Evolutionary conservation across 352 stramenopile species (phyloP), one percentile per base, ranked within the genome.

Genomic region (Pythium sp.): DNA sequence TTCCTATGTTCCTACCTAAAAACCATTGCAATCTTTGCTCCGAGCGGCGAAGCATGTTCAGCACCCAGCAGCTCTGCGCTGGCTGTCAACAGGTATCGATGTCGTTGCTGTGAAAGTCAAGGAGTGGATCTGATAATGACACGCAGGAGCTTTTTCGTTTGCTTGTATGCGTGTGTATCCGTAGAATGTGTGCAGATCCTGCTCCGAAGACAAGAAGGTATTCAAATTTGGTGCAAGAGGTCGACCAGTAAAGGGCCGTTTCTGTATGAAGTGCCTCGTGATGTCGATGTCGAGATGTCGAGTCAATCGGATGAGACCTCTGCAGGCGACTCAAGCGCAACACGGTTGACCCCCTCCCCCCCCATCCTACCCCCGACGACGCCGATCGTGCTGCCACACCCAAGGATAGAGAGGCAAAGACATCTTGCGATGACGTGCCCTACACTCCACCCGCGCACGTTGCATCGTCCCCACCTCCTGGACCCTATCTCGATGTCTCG

Each of bases 101-200:
- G 14, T 47, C 14, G 15, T 47, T 47, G 14, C 4, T 47, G 3
- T 47, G 12, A 20, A 20, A 47, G 3, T 47, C 38, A n/a, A 47
- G 12, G 38, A 11, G 14, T n/a, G 14, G 38, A 47, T 47, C 14
- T n/a, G 38, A 0, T 15, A 18, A 20, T 47, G 38, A 20, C 38
- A 8, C 12, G 5, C 15, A 47, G 20, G 38, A 14, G 38, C 14
- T 18, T 20, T 15, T 8, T 6, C 14, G 11, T 47, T 47, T 47
- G 3, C 5, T 3, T 47, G 15, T 47, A 3, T 47, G 14, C 7
- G 2, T 47, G 38, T 20, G 15, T 20, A 5, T 20, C 38, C 14
- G 20, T 47, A 86, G 65, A 81, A 78, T n/a, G 78, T 82, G 4
- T 86, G 78, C 67, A 77, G 73, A 53, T 72, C 72, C 30, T 86